A percentile compares a stretch with the other conserved stretches of the same genome.
phyloP scores from a whole-genome alignment of 345 rosid genomes.

The Ceriops decandra region DNA sequence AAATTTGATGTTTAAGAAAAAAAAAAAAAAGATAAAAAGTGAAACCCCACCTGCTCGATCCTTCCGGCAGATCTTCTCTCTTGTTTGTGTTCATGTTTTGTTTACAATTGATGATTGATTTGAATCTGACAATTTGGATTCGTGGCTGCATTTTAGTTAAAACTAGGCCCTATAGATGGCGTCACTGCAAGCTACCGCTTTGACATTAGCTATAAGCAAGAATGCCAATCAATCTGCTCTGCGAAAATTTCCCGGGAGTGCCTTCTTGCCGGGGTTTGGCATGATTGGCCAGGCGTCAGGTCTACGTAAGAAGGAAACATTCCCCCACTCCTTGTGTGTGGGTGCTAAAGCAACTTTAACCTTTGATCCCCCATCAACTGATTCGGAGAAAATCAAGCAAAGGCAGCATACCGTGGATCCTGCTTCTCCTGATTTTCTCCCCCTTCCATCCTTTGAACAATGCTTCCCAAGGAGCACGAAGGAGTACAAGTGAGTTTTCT shows the following conservation, averaged over 20 bases:
- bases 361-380: constrained; percentile 64
- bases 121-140: background rate
- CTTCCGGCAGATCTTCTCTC: too few relatives aligned
- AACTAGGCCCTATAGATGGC: constrained; percentile 45
- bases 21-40: too few relatives aligned
- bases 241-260: constrained; percentile 42
- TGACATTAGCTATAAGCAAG: constrained; percentile 52
- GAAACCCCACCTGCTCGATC: too few relatives aligned
- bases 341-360: constrained; percentile 64
- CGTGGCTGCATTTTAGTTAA: background rate
- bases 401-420: constrained; percentile 81
- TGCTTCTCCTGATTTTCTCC: constrained; percentile 79
- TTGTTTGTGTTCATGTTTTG: too few relatives aligned
- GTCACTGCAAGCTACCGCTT: constrained; percentile 48
- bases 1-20: too few relatives aligned
- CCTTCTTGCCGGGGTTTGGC: constrained; percentile 63
- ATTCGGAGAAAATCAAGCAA: constrained; percentile 48
- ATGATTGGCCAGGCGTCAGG: constrained; percentile 37
- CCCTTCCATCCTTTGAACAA: constrained; percentile 83
- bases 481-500: constrained; percentile 44
- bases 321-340: constrained; percentile 10
- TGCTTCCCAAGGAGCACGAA: constrained; percentile 95
- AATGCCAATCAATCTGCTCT: constrained; percentile 45
- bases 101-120: background rate
- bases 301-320: constrained; percentile 43